A percentile compares a stretch with the other conserved stretches of the same genome.
phyloP scores from a whole-genome alignment of 176 grass and related monocot species.

The Aegilops speltoides region DNA sequence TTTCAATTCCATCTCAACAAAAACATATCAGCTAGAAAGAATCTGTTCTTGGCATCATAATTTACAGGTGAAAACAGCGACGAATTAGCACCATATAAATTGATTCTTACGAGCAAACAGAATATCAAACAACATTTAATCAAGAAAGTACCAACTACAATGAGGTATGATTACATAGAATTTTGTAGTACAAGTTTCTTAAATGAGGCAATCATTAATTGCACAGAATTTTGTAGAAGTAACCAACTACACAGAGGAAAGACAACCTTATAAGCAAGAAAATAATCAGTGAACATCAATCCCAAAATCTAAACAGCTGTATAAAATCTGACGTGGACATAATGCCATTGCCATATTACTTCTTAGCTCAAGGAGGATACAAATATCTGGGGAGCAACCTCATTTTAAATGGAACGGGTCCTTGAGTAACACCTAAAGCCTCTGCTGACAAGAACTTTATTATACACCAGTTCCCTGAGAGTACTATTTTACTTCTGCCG shows the following conservation, averaged over 20 bases:
- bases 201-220: background rate
- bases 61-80: slow-evolving; percentile 12
- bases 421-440: background rate
- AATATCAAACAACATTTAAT: background rate
- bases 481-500: background rate
- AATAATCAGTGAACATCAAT: background rate
- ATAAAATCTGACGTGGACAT: background rate
- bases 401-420: background rate
- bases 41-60: background rate
- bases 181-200: background rate
- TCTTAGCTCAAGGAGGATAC: background rate
- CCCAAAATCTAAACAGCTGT: background rate
- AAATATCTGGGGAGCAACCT: background rate
- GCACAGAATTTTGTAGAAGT: background rate
- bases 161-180: background rate
- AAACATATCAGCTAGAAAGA: background rate
- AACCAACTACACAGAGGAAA: slow-evolving; percentile 1
- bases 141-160: background rate
- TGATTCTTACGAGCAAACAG: background rate
- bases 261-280: background rate
- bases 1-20: slow-evolving; percentile 5
- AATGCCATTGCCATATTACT: background rate
- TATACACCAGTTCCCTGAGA: background rate
- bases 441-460: background rate
- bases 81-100: background rate